Evolutionary conservation across 306 rosid species (phyloP).

Genomic region (Begonia peltatifolia): DNA sequence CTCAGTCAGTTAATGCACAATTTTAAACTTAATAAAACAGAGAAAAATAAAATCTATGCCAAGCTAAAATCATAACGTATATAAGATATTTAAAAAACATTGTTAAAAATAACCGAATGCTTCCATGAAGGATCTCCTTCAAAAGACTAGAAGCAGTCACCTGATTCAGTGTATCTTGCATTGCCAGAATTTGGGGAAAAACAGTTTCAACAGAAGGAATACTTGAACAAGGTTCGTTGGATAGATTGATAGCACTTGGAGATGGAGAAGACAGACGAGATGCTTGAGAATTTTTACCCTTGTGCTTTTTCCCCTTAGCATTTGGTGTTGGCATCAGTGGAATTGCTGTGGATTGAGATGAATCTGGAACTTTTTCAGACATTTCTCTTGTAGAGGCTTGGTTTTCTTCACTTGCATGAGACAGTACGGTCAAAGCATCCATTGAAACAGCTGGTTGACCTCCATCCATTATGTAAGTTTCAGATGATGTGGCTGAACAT

Average conservation of each 20-base stretch:
- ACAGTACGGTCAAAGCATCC: slow-evolving; percentile 27
- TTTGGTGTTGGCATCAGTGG: slow-evolving; percentile 32
- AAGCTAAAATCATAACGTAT: too few species aligned
- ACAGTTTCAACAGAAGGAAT: slow-evolving; percentile 40
- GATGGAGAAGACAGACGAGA: slow-evolving; percentile 38
- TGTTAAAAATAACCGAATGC: neutral
- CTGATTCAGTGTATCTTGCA: slow-evolving; percentile 86
- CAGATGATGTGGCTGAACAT: slow-evolving; percentile 50
- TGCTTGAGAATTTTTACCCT: slow-evolving; percentile 63
- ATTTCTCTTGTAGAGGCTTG: slow-evolving; percentile 43
- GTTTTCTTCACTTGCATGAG: slow-evolving; percentile 43
- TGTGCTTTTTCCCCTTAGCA: slow-evolving; percentile 63
- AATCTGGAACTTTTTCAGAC: slow-evolving; percentile 46
- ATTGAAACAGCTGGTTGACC: slow-evolving; percentile 29
- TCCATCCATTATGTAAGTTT: slow-evolving; percentile 37
- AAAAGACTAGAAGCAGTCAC: slow-evolving; percentile 18
- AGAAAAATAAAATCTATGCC: too few species aligned
- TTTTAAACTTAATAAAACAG: too few species aligned
- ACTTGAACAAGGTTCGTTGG: slow-evolving; percentile 42
- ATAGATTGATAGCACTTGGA: slow-evolving; percentile 35
- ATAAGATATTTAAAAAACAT: neutral
- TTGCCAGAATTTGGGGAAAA: slow-evolving; percentile 42
- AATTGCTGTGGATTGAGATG: slow-evolving; percentile 25
- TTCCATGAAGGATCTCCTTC: neutral
- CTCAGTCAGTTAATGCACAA: too few species aligned